Percentiles rank a stretch among this genome's conserved stretches.
Evolutionary conservation across 305 asterid genomes (phyloP).

Genomic region (Rubia peregrina): DNA sequence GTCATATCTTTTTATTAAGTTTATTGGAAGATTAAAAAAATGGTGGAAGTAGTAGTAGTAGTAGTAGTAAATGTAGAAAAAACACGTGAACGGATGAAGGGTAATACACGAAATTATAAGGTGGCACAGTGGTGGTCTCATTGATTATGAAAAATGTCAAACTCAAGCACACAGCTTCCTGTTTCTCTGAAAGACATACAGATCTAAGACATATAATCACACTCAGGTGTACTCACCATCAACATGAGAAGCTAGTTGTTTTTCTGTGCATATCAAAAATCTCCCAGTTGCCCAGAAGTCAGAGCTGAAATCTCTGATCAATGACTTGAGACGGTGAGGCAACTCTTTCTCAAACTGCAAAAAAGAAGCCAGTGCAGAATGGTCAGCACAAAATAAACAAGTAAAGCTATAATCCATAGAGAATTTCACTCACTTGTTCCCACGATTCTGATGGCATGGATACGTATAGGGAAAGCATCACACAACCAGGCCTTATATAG

Average conservation of each 20-base stretch:
- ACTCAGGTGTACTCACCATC: slow-evolving; percentile 35
- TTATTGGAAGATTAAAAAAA: too few species aligned
- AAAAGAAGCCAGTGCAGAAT: slow-evolving; percentile 12
- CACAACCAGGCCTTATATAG: slow-evolving; percentile 86
- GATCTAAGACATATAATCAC: background rate
- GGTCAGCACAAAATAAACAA: slow-evolving; percentile 17
- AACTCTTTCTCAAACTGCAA: slow-evolving; percentile 70
- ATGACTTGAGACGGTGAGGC: slow-evolving; percentile 38
- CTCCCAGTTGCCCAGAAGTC: slow-evolving; percentile 72
- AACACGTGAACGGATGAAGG: background rate
- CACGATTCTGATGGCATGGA: slow-evolving; percentile 65
- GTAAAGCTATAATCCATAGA: slow-evolving; percentile 7
- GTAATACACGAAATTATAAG: background rate
- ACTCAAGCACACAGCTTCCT: background rate
- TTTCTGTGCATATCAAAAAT: slow-evolving; percentile 52
- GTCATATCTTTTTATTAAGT: too few species aligned
- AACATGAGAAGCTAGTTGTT: slow-evolving; percentile 54
- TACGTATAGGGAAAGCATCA: slow-evolving; percentile 57
- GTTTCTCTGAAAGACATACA: background rate
- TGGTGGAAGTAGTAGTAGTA: too few species aligned
- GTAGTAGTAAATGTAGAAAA: background rate
- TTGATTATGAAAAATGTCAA: background rate
- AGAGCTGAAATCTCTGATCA: slow-evolving; percentile 39
- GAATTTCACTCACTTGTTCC: slow-evolving; percentile 60
- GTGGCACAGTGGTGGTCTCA: background rate